Evolutionary conservation across 2,329 filamentous ascomycete species (phyloP).

Genomic region (Aspergillus tamarii): DNA sequence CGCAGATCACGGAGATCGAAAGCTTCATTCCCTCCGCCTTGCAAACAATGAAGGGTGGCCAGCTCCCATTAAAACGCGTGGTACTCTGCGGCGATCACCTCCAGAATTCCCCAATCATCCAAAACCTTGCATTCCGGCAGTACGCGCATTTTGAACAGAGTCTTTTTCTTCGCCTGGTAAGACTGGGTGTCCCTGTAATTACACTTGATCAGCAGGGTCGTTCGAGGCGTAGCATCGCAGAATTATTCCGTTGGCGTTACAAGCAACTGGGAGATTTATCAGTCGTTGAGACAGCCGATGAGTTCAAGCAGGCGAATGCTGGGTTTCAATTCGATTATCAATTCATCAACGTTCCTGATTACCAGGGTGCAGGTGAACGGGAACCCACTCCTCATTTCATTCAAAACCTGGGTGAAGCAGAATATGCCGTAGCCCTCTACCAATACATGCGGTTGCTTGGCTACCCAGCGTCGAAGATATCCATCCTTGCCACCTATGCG

Average conservation of each 20-base stretch:
- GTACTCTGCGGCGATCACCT: conserved; percentile 94
- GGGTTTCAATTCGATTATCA: conserved; percentile 95
- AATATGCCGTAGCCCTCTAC: conserved; percentile 93
- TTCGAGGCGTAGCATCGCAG: conserved; percentile 81
- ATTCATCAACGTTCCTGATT: conserved; percentile 93
- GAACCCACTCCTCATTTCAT: conserved; percentile 94
- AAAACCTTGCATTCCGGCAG: conserved; percentile 89
- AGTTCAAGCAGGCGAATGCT: conserved; percentile 82
- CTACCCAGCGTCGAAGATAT: conserved; percentile 82
- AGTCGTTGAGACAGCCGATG: conserved; percentile 66
- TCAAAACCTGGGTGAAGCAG: conserved; percentile 94
- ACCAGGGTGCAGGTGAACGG: conserved; percentile 84
- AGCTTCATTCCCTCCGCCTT: conserved; percentile 95
- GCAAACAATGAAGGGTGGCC: conserved; percentile 75
- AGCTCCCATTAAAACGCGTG: conserved; percentile 79
- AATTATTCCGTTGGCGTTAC: conserved; percentile 94
- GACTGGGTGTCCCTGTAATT: conserved; percentile 88
- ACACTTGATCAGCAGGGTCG: conserved; percentile 92
- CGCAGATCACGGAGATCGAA: conserved; percentile 96
- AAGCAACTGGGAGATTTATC: conserved; percentile 77
- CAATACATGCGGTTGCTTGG: conserved; percentile 97
- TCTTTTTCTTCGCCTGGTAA: conserved; percentile 86
- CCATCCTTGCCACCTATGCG: conserved; percentile 89
- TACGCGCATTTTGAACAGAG: conserved; percentile 97
- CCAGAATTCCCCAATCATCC: conserved; percentile 94